Evolutionary conservation across 2,329 filamentous ascomycete species (phyloP), one percentile per base, ranked within the genome.

Genomic region (Dichotomopilus funicola): DNA sequence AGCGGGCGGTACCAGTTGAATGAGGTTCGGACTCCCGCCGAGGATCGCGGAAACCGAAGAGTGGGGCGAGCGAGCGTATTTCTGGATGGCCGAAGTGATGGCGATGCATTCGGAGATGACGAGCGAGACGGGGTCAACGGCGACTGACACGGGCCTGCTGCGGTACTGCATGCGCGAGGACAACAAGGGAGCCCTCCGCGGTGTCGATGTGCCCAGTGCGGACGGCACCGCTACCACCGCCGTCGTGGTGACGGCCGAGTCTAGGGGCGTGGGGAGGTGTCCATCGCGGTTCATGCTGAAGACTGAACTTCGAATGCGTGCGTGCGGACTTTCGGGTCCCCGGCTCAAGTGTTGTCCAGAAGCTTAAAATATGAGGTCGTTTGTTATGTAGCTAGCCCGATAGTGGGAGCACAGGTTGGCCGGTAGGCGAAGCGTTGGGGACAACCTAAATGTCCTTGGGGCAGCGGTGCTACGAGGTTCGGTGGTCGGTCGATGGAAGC

Each of bases 21-120:
- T 71, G 6, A 79, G 73, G 58, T 81, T 84, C 33, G 81, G 82
- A 60, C 77, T 82, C 61, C 90, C 90, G 50, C 94, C 94, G 36
- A 99, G 79, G 59, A 99, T 99, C 52, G 92, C 92, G 40, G 94
- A 91, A 45, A 99, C 94, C 5, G 91, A 96, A 10, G 91, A 96
- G 70, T 97, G 91, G 48, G 91, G 90, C 79, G 92, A 97, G 62
- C 94, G 88, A 61, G 91, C 88, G 81, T 96, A 87, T 75, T 99
- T 99, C 67, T 95, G 91, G 81, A 99, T 96, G 59, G 91, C 91
- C 60, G 92, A 96, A 11, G 94, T 97, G 74, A 99, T 92, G 46
- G 91, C 92, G 69, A 97, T 97, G 72, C 94, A 99, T 85, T 99
- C 94, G 72, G 92, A 96, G 61, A 95, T 96, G 62, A 99, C 91